Evolutionary conservation across 352 stramenopile species (phyloP).

Genomic region (Globisporangium splendens): DNA sequence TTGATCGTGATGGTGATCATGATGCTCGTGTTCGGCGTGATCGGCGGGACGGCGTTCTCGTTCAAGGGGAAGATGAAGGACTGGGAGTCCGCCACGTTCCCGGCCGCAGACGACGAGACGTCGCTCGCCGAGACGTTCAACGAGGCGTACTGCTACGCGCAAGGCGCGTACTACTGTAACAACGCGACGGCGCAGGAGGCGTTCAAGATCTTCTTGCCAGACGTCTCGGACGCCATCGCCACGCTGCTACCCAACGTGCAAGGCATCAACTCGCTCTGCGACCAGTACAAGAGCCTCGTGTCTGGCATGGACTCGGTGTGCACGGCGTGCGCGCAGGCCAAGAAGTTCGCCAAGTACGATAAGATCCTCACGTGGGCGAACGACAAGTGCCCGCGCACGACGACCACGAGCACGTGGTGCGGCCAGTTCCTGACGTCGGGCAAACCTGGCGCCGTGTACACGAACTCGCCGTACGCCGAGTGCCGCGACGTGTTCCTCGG

Average conservation of each 20-base stretch:
- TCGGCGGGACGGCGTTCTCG: conserved; percentile 62
- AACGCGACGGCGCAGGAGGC: conserved; percentile 57
- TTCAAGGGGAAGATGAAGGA: conserved; percentile 68
- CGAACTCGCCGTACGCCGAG: conserved; percentile 69
- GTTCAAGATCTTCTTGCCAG: conserved; percentile 61
- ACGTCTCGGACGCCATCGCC: conserved; percentile 27
- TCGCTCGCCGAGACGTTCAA: conserved; percentile 73
- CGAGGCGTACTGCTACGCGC: conserved; percentile 80
- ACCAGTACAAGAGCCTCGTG: conserved; percentile 31
- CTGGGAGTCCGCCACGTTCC: conserved; percentile 56
- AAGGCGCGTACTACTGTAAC: conserved; percentile 84
- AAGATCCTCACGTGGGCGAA: conserved; percentile 77
- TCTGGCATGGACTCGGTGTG: conserved; percentile 42
- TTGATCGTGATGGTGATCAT: conserved; percentile 61
- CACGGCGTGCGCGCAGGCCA: conserved; percentile 43
- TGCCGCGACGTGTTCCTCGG: conserved; percentile 67
- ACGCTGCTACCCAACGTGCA: conserved; percentile 55
- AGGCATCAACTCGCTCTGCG: conserved; percentile 58
- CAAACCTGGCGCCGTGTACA: conserved; percentile 41
- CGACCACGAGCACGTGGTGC: conserved; percentile 55
- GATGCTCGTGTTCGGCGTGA: conserved; percentile 71
- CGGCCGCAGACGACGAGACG: conserved; percentile 44
- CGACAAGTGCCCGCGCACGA: conserved; percentile 63
- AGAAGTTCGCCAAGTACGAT: conserved; percentile 62
- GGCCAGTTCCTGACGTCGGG: conserved; percentile 43